Evolutionary conservation across 2,329 filamentous ascomycete genomes (phyloP).

Genomic region (Cercospora sp.): DNA sequence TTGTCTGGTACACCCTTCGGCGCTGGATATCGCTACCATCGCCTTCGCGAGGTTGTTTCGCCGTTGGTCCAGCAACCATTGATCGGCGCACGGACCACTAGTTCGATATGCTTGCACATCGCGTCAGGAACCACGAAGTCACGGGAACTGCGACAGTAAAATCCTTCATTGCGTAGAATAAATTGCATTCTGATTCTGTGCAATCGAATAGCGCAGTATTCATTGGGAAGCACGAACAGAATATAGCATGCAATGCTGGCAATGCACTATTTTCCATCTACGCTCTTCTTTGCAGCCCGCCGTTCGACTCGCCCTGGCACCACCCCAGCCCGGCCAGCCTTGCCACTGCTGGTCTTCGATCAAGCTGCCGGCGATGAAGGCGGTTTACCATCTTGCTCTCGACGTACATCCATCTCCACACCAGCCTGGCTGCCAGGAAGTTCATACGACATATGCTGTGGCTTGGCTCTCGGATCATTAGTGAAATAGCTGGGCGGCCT

Average conservation of each 20-base stretch:
- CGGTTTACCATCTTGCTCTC: background rate
- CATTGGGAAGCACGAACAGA: background rate
- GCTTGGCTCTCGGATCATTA: conserved; percentile 10
- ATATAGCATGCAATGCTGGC: background rate
- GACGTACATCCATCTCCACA: conserved; percentile 16
- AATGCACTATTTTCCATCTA: background rate
- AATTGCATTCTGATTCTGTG: background rate
- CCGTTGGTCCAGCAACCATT: conserved; percentile 3
- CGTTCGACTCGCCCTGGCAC: background rate
- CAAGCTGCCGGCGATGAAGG: background rate
- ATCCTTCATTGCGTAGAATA: background rate
- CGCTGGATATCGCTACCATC: background rate
- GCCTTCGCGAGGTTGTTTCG: background rate
- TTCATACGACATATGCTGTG: conserved; percentile 12
- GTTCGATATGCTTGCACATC: conserved; percentile 7
- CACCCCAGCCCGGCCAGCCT: background rate
- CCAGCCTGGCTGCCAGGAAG: conserved; percentile 17
- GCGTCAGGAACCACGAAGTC: background rate
- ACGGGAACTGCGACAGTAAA: background rate
- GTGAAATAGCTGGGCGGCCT: conserved; percentile 18
- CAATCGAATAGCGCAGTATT: background rate
- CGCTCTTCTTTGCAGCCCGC: background rate
- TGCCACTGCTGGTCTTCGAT: background rate
- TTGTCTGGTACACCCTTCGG: background rate
- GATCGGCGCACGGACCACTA: conserved; percentile 6